phyloP scores from a whole-genome alignment of 495 filamentous ascomycete genomes.

The Trichocladium antarcticum region DNA sequence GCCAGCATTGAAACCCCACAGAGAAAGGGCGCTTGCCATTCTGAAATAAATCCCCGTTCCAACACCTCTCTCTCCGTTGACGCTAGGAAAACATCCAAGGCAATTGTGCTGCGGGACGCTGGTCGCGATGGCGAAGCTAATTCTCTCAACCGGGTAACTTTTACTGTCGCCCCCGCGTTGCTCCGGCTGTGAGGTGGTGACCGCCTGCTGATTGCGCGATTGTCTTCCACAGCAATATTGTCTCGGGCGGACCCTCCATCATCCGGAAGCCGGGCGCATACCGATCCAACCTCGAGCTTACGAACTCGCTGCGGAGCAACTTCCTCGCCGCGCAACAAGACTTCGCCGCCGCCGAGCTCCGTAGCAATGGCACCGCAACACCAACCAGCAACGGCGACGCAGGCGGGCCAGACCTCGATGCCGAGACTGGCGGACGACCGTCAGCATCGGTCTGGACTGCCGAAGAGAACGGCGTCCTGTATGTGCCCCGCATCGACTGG shows the following conservation, averaged over 20 bases:
- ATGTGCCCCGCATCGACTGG: conserved; percentile 69
- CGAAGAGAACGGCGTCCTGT: conserved; percentile 47
- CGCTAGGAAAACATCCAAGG: neutral
- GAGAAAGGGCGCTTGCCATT: conserved; percentile 2
- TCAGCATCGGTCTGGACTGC: conserved; percentile 51
- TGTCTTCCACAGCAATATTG: conserved; percentile 57
- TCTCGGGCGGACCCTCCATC: conserved; percentile 65
- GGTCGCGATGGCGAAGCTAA: conserved; percentile 56
- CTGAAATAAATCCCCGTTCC: neutral
- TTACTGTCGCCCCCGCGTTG: conserved; percentile 6
- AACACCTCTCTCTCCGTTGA: neutral
- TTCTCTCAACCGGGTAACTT: conserved; percentile 73
- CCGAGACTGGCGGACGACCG: conserved; percentile 13
- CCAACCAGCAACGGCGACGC: conserved; percentile 36
- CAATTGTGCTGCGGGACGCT: neutral
- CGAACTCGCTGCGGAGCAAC: conserved; percentile 71
- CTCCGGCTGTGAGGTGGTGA: neutral
- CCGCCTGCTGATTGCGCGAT: conserved; percentile 17
- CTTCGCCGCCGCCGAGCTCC: conserved; percentile 32
- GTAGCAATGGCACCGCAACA: conserved; percentile 32
- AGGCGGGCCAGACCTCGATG: conserved; percentile 15
- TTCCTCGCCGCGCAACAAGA: conserved; percentile 61
- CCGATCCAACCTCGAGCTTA: conserved; percentile 81
- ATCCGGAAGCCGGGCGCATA: conserved; percentile 61
- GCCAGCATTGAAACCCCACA: conserved; percentile 20